Conservation (phyloP, 164 flowering plant species). For the Buxus sempervirens region DNA sequence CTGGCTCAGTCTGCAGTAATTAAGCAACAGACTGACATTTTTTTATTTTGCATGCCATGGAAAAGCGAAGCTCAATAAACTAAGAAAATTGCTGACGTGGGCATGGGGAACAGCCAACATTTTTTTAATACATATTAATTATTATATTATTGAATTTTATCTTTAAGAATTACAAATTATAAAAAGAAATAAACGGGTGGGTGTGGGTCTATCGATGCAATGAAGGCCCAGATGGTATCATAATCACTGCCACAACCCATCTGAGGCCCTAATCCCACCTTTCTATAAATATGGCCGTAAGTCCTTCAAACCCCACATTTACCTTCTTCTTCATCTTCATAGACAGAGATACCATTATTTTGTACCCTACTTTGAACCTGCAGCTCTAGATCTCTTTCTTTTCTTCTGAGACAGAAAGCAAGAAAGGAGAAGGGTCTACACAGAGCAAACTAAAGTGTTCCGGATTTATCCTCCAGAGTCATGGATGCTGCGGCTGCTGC, state of each 20-base stretch:
- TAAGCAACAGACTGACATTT: not conserved
- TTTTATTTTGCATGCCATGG: too few relatives aligned
- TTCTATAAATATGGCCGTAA: too few relatives aligned
- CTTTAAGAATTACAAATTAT: too few relatives aligned
- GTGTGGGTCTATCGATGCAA: constrained; percentile 19
- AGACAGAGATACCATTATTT: constrained; percentile 5
- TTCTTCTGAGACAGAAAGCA: not conserved
- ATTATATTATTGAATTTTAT: too few relatives aligned
- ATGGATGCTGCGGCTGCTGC: constrained; percentile 4
- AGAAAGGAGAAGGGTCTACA: not conserved
- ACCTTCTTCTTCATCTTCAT: constrained; percentile 11
- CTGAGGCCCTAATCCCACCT: too few relatives aligned
- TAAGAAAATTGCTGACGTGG: too few relatives aligned
- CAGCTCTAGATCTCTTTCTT: not conserved
- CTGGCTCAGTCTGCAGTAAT: not conserved
- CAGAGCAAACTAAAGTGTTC: not conserved
- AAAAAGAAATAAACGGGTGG: not conserved
- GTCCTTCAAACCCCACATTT: too few relatives aligned
- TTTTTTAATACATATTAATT: not conserved
- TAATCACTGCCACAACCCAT: too few relatives aligned
- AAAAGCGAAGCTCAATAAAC: too few relatives aligned
- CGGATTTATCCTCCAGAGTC: not conserved
- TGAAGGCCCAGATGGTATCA: not conserved
- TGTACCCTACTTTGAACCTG: not conserved
- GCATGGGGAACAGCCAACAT: too few relatives aligned